These are phyloP conservation scores for Microstroma glucosiphilum DNA, from an alignment of 1,284 basidiomycete species.

Conservation along the genomic window DNA sequence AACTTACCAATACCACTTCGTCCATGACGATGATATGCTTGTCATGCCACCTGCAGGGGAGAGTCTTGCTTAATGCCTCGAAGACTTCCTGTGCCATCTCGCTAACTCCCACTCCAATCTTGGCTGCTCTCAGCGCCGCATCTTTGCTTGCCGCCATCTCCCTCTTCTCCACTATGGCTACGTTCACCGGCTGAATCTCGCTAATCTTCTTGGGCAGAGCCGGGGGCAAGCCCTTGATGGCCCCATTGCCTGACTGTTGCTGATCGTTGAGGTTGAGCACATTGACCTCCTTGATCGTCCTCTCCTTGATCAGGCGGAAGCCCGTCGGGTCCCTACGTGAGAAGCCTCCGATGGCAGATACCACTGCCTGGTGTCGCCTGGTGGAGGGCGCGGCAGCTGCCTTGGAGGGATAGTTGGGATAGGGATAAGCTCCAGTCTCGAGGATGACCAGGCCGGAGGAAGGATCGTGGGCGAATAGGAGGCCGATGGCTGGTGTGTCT, in stretches of 20 bases:
- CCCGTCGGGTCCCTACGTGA: conserved; percentile 18
- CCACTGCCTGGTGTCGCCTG: background rate
- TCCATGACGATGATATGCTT: conserved; percentile 49
- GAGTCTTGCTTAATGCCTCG: conserved; percentile 47
- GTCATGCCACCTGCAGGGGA: conserved; percentile 47
- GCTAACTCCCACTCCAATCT: conserved; percentile 17
- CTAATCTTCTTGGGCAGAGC: conserved; percentile 4
- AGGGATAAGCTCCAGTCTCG: conserved; percentile 20
- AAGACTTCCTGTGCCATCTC: conserved; percentile 34
- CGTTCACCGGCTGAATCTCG: conserved; percentile 12
- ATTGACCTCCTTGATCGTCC: conserved; percentile 33
- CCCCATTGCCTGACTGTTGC: background rate
- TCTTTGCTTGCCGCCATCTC: conserved; percentile 29
- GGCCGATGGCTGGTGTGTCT: conserved; percentile 16
- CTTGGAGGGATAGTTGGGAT: conserved; percentile 7
- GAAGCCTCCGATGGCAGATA: conserved; percentile 11
- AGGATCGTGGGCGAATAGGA: conserved; percentile 45
- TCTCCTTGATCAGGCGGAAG: conserved; percentile 40
- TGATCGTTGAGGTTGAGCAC: conserved; percentile 10
- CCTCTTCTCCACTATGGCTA: conserved; percentile 12
- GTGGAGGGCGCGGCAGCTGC: conserved; percentile 12
- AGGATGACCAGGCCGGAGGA: conserved; percentile 33
- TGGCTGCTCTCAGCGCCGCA: conserved; percentile 13
- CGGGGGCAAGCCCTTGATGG: background rate
- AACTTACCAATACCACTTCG: conserved; percentile 44